Evolutionary conservation across 768 basidiomycete genomes (phyloP), one percentile per base, ranked within the genome.

Genomic region (Calocybe gangraenosa): DNA sequence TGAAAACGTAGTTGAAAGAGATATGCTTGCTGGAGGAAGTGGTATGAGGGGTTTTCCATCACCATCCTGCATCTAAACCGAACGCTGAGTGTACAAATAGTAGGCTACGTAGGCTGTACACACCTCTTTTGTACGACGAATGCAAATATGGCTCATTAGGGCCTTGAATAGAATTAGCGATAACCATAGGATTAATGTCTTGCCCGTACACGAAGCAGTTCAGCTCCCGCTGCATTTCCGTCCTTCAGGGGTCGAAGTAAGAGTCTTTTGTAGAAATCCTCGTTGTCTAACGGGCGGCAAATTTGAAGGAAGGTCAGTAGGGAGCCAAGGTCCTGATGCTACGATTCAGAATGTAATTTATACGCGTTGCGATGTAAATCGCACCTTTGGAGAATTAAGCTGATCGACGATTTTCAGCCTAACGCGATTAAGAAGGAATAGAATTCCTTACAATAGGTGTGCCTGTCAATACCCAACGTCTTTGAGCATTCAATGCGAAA

Each of bases 121-220:
- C 34, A 78, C 85, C 67, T 92, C 89, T 62, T 92, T 92, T 13
- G 89, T 92, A 34, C 90, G 76, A 19, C 89, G 82, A 37, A 91
- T 80, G 53, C 89, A 91, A 23, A 79, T 70, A 7, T 86, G 82
- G 44, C 70, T 79, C 87, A 91, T 91, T 14, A 91, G 60, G 9
- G 79, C 81, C 86, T 90, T n/a, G 47, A 3, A 50, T 23, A 38
- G 46, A 22, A 22, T 18, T 43, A 32, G 47, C 20, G 52, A 42
- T 32, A 17, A 40, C 36, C 49, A 18, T 28, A 14, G 44, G 33
- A 49, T 30, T 15, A 17, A 38, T 7, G 25, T 18, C n/a, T 7
- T 17, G 34, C 64, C n/a, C 72, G 42, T 58, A 88, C 90, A 46
- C 80, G 73, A 30, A 93, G 65, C 25, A 93, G 60, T 59, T 86